Base-by-base conservation (phyloP, 2,329 filamentous ascomycete species). In the Sclerotinia minor region DNA sequence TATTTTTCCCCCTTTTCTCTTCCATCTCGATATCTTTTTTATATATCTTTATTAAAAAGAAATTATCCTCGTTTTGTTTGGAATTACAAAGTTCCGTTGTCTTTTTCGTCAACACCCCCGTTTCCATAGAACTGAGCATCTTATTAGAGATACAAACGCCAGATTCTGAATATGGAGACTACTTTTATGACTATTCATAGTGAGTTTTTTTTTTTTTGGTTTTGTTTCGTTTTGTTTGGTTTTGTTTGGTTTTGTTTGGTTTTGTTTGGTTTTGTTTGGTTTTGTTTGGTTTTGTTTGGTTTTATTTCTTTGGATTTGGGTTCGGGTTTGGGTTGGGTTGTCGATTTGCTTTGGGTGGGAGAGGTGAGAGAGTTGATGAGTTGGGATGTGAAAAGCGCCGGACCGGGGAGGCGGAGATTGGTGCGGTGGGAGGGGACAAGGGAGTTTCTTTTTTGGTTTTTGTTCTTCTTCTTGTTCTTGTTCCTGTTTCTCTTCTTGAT, bases 111-210 rank as follows among this genome's bases (percentile, higher is more conserved):
- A 70, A 52, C n/a, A n/a, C n/a, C 70, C 63, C 70, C 63, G 13
- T 13, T 15, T 41, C 38, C 50, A 71, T 68, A 73, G 73, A 71
- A 71, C 75, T 76, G 75, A 76, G 74, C 73, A 76, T 76, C 75
- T 75, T 76, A 71, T 75, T 76, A 76, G 73, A 76, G 74, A 75
- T 76, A 75, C 71, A 74, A 73, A 76, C 72, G 73, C 74, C 74
- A 75, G 73, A 69, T 72, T 73, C 71, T 71, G 75, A 78, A 76
- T 71, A 92, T 92, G 91, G 91, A 94, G 79, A 90, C 90, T 73
- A 95, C 92, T 44, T 96, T 96, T 80, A 95, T 96, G 81, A 93
- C 92, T 73, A 95, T 96, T 77, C 92, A 95, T 77, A 92, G 92
- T 91, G 80, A 81, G 88, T 82, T 68, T 50, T 59, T 47, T 19